Percentiles rank a stretch among this genome's conserved stretches.
Conservation (phyloP, 495 filamentous ascomycete species). For the Talaromyces adpressus region DNA sequence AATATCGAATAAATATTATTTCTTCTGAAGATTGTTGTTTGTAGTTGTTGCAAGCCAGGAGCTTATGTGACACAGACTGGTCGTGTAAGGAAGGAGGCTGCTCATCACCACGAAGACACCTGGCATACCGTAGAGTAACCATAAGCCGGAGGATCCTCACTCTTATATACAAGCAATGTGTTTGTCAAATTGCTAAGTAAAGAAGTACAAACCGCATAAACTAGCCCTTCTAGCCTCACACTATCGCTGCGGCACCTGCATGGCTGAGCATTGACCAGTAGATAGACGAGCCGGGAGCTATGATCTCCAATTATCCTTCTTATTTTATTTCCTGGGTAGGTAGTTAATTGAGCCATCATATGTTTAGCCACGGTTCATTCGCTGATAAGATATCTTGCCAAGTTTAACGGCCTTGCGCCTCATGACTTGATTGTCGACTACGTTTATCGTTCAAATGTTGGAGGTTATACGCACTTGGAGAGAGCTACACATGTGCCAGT, state of each 20-base stretch:
- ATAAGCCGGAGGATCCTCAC: not conserved
- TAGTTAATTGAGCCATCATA: constrained; percentile 2
- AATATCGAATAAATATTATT: not conserved
- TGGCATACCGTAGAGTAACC: not conserved
- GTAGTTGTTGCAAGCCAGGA: not conserved
- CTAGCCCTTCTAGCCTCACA: not conserved
- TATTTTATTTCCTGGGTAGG: not conserved
- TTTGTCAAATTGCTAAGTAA: not conserved
- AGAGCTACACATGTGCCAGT: not conserved
- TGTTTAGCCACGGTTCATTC: not conserved
- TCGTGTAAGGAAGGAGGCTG: not conserved
- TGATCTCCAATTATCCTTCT: not conserved
- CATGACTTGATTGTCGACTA: not conserved
- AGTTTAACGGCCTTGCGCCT: not conserved
- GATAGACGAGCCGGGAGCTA: not conserved
- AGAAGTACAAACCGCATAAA: not conserved
- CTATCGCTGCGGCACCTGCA: not conserved
- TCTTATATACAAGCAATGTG: not conserved
- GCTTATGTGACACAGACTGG: not conserved
- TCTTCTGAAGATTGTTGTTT: too few species aligned
- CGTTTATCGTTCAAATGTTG: not conserved
- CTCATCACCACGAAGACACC: not conserved
- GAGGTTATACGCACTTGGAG: too few species aligned
- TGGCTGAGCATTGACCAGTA: not conserved
- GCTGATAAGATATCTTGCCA: not conserved